Evolutionary conservation across 345 rosid genomes (phyloP).

Genomic region (Eucalyptus sp.): DNA sequence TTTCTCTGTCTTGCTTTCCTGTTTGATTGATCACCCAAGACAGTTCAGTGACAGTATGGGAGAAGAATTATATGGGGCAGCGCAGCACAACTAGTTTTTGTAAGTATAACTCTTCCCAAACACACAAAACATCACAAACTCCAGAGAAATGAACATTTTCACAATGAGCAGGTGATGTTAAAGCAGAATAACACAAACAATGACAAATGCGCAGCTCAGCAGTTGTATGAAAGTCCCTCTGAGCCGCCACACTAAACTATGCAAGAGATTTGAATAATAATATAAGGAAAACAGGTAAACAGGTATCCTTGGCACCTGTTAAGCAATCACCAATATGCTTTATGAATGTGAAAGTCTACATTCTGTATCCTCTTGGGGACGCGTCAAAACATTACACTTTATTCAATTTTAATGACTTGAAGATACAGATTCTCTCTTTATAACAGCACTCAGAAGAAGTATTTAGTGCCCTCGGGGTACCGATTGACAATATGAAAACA

Average conservation of each 20-base stretch:
- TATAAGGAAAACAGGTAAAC: background rate
- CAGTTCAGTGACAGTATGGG: background rate
- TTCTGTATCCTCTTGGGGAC: background rate
- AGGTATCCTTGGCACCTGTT: background rate
- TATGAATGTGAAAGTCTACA: background rate
- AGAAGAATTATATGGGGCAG: background rate
- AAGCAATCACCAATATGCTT: background rate
- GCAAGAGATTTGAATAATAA: background rate
- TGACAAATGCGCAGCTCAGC: background rate
- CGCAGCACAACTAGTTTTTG: background rate
- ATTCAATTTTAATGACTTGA: background rate
- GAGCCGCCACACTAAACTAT: background rate
- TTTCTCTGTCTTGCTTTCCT: conserved; percentile 93
- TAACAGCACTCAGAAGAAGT: background rate
- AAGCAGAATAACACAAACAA: background rate
- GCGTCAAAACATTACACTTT: background rate
- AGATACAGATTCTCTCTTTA: background rate
- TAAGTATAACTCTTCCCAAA: background rate
- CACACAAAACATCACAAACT: background rate
- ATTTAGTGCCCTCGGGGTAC: background rate
- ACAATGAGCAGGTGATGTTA: background rate
- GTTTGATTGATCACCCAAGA: conserved; percentile 1
- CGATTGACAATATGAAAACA: background rate
- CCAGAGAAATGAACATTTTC: background rate
- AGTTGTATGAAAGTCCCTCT: background rate